phyloP scores from a whole-genome alignment of 2,329 filamentous ascomycete genomes.

The Talaromyces sp. region DNA sequence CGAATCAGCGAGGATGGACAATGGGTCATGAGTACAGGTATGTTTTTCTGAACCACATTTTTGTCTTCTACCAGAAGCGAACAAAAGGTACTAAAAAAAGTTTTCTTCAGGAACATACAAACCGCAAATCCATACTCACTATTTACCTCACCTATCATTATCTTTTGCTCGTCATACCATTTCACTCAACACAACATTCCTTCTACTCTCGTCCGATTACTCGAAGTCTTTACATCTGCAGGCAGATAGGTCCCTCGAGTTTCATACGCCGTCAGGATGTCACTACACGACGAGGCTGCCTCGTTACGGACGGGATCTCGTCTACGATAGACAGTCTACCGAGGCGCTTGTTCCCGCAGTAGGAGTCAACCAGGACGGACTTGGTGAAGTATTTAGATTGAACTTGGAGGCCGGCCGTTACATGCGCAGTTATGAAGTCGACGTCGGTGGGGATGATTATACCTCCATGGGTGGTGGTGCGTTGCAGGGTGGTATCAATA shows the following conservation, averaged over 20 bases:
- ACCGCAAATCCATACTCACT: constrained; percentile 91
- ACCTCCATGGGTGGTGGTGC: constrained; percentile 62
- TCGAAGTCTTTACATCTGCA: constrained; percentile 93
- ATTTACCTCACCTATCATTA: constrained; percentile 86
- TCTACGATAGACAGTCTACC: constrained; percentile 74
- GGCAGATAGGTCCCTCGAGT: constrained; percentile 82
- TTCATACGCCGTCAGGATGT: constrained; percentile 82
- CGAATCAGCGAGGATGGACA: constrained; percentile 90
- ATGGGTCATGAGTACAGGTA: constrained; percentile 93
- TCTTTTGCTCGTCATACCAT: constrained; percentile 90
- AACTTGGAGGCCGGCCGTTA: constrained; percentile 90
- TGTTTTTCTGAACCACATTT: background rate
- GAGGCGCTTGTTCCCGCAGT: constrained; percentile 85
- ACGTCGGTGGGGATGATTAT: constrained; percentile 79
- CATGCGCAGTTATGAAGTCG: constrained; percentile 88
- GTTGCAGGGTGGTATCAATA: constrained; percentile 78
- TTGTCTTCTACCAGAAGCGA: background rate
- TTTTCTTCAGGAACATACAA: constrained; percentile 55
- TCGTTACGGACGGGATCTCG: constrained; percentile 82
- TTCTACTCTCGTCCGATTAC: constrained; percentile 83
- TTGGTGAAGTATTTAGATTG: constrained; percentile 86
- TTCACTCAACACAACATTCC: constrained; percentile 84
- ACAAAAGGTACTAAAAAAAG: background rate
- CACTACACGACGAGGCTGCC: constrained; percentile 88
- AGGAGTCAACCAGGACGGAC: constrained; percentile 76